phyloP scores from a whole-genome alignment of 805 yeast genomes.

The Sungouiella thailandica region DNA sequence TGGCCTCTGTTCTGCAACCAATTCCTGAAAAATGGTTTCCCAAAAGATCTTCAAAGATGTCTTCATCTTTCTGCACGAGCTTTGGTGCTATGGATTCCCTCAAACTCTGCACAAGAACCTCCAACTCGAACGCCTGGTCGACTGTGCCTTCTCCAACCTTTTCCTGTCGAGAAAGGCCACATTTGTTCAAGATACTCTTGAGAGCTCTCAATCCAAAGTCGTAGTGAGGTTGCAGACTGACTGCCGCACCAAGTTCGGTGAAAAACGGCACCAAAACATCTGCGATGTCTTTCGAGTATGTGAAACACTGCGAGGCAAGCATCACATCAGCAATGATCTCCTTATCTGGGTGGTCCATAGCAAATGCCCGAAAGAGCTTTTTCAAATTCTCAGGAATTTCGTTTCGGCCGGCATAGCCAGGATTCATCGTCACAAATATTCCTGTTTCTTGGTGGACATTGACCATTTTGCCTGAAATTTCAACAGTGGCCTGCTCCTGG shows the following conservation, averaged over 20 bases:
- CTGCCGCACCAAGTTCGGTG: slow-evolving; percentile 27
- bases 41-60: slow-evolving; percentile 20
- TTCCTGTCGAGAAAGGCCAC: slow-evolving; percentile 42
- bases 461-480: slow-evolving; percentile 39
- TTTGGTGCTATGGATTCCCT: slow-evolving; percentile 66
- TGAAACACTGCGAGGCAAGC: slow-evolving; percentile 70
- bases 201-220: slow-evolving; percentile 88
- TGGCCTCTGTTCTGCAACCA: slow-evolving; percentile 14
- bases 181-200: slow-evolving; percentile 57
- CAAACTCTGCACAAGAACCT: slow-evolving; percentile 47
- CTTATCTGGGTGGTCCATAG: slow-evolving; percentile 70
- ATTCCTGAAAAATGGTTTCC: slow-evolving; percentile 12
- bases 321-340: slow-evolving; percentile 64
- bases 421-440: slow-evolving; percentile 87
- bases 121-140: slow-evolving; percentile 10
- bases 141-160: not conserved
- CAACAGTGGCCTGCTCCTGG: slow-evolving; percentile 22
- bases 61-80: slow-evolving; percentile 49
- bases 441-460: slow-evolving; percentile 51
- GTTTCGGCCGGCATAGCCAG: slow-evolving; percentile 80
- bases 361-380: slow-evolving; percentile 68
- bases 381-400: slow-evolving; percentile 81
- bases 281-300: slow-evolving; percentile 42
- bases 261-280: slow-evolving; percentile 52
- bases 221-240: slow-evolving; percentile 65